These are phyloP conservation scores for Coemansia sp. DNA, from an alignment of 192 early-diverging fungal species.

Conservation along the genomic window DNA sequence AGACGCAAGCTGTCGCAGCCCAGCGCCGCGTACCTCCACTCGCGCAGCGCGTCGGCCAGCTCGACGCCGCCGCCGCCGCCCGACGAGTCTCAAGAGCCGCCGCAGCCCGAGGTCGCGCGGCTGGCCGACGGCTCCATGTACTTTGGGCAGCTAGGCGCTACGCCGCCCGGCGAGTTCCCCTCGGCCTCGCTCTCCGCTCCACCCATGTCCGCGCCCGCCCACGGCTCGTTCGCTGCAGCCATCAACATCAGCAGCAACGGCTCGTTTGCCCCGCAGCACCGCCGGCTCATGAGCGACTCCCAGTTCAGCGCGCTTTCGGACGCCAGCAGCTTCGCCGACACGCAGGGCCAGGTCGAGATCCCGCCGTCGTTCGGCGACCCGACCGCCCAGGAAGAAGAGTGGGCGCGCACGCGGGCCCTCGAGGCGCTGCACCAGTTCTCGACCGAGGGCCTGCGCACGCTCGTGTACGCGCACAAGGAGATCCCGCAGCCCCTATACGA, in stretches of 20 bases:
- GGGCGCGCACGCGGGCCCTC: slow-evolving; percentile 59
- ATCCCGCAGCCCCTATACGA: slow-evolving; percentile 65
- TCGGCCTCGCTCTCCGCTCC: neutral
- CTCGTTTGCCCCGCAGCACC: slow-evolving; percentile 10
- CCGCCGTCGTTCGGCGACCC: slow-evolving; percentile 30
- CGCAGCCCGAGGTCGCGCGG: neutral
- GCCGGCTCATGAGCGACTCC: slow-evolving; percentile 42
- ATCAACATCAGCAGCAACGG: neutral
- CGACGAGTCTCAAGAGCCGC: neutral
- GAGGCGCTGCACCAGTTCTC: slow-evolving; percentile 70
- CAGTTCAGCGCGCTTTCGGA: slow-evolving; percentile 36
- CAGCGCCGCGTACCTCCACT: slow-evolving; percentile 45
- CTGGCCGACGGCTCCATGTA: slow-evolving; percentile 9
- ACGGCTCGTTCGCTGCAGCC: neutral
- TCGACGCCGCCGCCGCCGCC: neutral
- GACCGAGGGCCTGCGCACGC: slow-evolving; percentile 79
- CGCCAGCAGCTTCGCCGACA: slow-evolving; percentile 42
- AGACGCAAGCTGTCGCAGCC: slow-evolving; percentile 41
- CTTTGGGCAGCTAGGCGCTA: slow-evolving; percentile 7
- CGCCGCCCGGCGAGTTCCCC: neutral
- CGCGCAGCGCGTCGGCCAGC: slow-evolving; percentile 39
- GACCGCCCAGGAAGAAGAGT: slow-evolving; percentile 58
- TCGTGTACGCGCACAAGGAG: slow-evolving; percentile 71
- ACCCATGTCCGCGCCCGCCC: neutral
- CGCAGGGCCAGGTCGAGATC: slow-evolving; percentile 29